Conservation (phyloP, 192 early-diverging fungal genomes). For the Coemansia pectinata region DNA sequence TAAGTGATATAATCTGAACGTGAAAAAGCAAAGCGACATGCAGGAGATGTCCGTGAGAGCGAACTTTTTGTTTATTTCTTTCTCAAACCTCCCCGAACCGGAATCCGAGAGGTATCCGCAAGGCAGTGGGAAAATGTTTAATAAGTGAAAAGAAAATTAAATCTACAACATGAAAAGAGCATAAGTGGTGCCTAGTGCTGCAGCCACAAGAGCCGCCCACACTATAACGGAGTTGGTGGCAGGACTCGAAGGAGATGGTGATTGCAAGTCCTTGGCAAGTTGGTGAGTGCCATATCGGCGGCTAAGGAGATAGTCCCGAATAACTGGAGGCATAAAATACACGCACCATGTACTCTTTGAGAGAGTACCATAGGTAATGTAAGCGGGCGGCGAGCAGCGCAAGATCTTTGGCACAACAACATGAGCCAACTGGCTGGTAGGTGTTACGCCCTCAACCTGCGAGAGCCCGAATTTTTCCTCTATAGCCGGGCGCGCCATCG, state of each 20-base stretch:
- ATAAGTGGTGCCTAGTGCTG: not conserved
- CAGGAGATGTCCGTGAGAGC: too few species aligned
- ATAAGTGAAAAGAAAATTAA: too few species aligned
- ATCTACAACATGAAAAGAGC: not conserved
- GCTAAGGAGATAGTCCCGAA: slow-evolving; percentile 54
- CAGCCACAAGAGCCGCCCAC: not conserved
- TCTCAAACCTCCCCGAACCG: too few species aligned
- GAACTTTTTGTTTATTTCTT: too few species aligned
- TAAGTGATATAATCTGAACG: too few species aligned
- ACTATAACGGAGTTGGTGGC: not conserved
- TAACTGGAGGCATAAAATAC: slow-evolving; percentile 54
- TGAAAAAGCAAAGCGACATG: too few species aligned
- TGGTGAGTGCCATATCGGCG: slow-evolving; percentile 45
- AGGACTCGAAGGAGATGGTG: not conserved
- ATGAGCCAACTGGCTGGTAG: slow-evolving; percentile 59
- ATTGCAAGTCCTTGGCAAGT: slow-evolving; percentile 9
- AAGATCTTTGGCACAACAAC: slow-evolving; percentile 56
- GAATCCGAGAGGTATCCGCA: too few species aligned
- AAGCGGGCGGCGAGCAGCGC: slow-evolving; percentile 41
- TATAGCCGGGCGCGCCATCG: slow-evolving; percentile 46
- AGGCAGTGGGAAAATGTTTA: too few species aligned
- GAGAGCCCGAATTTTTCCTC: slow-evolving; percentile 52
- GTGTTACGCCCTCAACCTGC: slow-evolving; percentile 54
- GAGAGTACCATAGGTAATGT: slow-evolving; percentile 61
- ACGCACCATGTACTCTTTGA: slow-evolving; percentile 36